Conservation (phyloP, 805 yeast genomes). For the Metschnikowia hibisci region DNA sequence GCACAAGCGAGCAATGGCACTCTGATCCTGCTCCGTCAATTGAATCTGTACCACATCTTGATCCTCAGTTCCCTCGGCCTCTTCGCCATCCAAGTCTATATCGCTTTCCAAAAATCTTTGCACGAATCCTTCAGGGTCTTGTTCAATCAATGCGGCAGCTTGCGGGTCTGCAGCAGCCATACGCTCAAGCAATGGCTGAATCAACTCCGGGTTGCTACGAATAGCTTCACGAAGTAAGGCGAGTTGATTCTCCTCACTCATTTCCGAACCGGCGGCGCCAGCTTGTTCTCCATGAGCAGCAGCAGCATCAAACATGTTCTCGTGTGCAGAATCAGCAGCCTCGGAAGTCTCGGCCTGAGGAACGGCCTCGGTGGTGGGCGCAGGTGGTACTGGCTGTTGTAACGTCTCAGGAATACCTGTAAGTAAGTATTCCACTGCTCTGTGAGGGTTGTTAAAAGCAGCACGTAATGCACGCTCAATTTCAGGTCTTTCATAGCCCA, state of each 20-base stretch:
- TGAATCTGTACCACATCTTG: slow-evolving; percentile 46
- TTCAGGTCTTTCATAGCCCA: slow-evolving; percentile 89
- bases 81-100: slow-evolving; percentile 34
- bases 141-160: slow-evolving; percentile 71
- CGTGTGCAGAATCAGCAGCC: slow-evolving; percentile 19
- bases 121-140: slow-evolving; percentile 86
- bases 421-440: slow-evolving; percentile 92
- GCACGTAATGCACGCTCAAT: slow-evolving; percentile 90
- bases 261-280: slow-evolving; percentile 22
- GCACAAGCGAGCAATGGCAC: slow-evolving; percentile 83
- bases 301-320: slow-evolving; percentile 55
- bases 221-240: slow-evolving; percentile 67
- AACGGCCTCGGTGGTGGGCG: slow-evolving; percentile 18
- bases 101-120: slow-evolving; percentile 65
- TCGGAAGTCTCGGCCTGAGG: slow-evolving; percentile 17
- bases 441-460: slow-evolving; percentile 95
- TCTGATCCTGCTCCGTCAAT: slow-evolving; percentile 78
- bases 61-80: slow-evolving; percentile 32
- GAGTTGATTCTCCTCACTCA: slow-evolving; percentile 46
- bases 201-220: slow-evolving; percentile 81
- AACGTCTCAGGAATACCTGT: slow-evolving; percentile 80
- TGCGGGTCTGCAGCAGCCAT: slow-evolving; percentile 81
- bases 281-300: slow-evolving; percentile 28
- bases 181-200: slow-evolving; percentile 80
- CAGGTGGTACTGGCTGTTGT: slow-evolving; percentile 30